These are phyloP conservation scores for Carex myosuroides DNA, from an alignment of 176 grass and related monocot genomes.

Conservation along the genomic window DNA sequence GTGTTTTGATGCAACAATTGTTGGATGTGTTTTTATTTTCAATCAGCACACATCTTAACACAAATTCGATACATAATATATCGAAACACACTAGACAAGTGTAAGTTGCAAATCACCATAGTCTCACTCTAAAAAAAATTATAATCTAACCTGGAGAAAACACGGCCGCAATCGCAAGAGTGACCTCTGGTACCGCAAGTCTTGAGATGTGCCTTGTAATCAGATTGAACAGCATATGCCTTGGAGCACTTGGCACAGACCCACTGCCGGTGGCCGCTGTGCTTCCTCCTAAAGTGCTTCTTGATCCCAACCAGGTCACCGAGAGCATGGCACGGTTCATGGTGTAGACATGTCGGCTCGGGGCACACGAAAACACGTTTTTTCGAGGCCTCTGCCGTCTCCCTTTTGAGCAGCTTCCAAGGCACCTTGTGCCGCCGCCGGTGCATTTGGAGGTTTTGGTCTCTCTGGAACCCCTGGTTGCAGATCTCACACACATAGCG, in stretches of 20 bases:
- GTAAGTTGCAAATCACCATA: too few relatives aligned
- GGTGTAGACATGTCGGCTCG: slow-evolving; percentile 16
- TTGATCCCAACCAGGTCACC: slow-evolving; percentile 29
- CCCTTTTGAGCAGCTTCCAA: slow-evolving; percentile 62
- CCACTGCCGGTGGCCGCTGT: slow-evolving; percentile 48
- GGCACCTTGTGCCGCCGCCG: slow-evolving; percentile 95
- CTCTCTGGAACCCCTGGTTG: slow-evolving; percentile 83
- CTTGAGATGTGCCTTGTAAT: slow-evolving; percentile 98
- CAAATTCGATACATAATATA: too few relatives aligned
- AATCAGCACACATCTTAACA: too few relatives aligned
- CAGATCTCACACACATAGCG: slow-evolving; percentile 96
- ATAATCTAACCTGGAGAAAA: slow-evolving; percentile 45
- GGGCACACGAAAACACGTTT: slow-evolving; percentile 22
- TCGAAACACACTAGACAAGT: too few relatives aligned
- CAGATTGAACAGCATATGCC: slow-evolving; percentile 85
- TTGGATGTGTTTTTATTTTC: too few relatives aligned
- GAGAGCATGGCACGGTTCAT: slow-evolving; percentile 22
- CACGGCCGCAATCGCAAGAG: slow-evolving; percentile 90
- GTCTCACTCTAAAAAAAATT: neutral
- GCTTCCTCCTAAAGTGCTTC: slow-evolving; percentile 36
- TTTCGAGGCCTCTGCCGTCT: slow-evolving; percentile 2
- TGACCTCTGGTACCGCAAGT: slow-evolving; percentile 89
- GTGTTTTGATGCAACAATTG: too few relatives aligned
- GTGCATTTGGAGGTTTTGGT: slow-evolving; percentile 98
- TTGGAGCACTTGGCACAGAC: slow-evolving; percentile 68